phyloP scores from a whole-genome alignment of 371 early-diverging fungal species.

The Haplosporangium sp. region DNA sequence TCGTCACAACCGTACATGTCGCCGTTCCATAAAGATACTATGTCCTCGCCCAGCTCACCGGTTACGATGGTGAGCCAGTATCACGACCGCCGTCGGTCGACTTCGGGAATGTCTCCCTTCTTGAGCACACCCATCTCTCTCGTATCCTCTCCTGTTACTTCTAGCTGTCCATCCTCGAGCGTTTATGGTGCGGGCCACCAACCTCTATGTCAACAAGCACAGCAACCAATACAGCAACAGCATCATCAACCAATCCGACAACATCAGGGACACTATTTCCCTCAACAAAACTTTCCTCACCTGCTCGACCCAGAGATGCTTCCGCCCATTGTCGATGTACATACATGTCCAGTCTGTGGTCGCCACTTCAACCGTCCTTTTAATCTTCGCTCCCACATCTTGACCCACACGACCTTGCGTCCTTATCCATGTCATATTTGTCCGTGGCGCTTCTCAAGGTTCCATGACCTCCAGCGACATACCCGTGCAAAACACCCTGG shows the following conservation, averaged over 20 bases:
- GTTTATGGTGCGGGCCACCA: slow-evolving; percentile 4
- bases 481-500: slow-evolving; percentile 26
- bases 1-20: slow-evolving; percentile 18
- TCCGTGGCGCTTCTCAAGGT: slow-evolving; percentile 62
- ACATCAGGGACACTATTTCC: slow-evolving; percentile 2
- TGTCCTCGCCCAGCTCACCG: slow-evolving; percentile 10
- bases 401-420: slow-evolving; percentile 70
- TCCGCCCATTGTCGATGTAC: slow-evolving; percentile 22
- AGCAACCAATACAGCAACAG: slow-evolving; percentile 4
- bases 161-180: not conserved
- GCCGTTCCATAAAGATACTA: slow-evolving; percentile 13
- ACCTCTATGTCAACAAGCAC: not conserved
- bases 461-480: slow-evolving; percentile 27
- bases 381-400: slow-evolving; percentile 66
- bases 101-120: slow-evolving; percentile 9
- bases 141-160: not conserved
- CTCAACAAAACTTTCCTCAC: slow-evolving; percentile 23
- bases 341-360: slow-evolving; percentile 58
- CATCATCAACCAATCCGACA: slow-evolving; percentile 10
- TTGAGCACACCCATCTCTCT: not conserved
- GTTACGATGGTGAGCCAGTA: not conserved
- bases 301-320: slow-evolving; percentile 23
- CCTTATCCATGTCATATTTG: slow-evolving; percentile 75
- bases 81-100: slow-evolving; percentile 33
- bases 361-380: slow-evolving; percentile 70